Percentiles rank a stretch among this genome's conserved stretches.
Conservation (phyloP, 1,284 basidiomycete genomes). For the Cutaneotrichosporon arboriforme region DNA sequence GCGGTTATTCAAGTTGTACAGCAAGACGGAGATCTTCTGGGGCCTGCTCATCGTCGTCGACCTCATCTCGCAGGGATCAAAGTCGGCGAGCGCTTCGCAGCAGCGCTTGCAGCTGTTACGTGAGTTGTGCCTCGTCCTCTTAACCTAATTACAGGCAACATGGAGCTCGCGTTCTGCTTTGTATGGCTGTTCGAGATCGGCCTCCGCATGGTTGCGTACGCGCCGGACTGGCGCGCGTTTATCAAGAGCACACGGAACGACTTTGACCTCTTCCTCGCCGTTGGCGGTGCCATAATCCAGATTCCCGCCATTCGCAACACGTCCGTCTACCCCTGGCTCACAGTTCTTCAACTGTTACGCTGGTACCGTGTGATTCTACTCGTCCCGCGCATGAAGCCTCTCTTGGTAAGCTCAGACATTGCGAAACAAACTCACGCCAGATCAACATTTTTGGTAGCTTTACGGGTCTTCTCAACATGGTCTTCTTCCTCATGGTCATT, state of each 20-base stretch:
- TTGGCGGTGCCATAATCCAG: conserved; percentile 75
- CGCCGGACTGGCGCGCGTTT: conserved; percentile 80
- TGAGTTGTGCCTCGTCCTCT: background rate
- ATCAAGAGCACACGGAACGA: conserved; percentile 63
- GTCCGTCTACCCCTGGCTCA: conserved; percentile 79
- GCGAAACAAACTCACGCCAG: conserved; percentile 47
- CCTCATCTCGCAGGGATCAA: conserved; percentile 71
- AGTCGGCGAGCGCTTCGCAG: conserved; percentile 56
- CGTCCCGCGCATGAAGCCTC: conserved; percentile 41
- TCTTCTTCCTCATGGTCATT: conserved; percentile 81
- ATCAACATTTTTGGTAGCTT: conserved; percentile 86
- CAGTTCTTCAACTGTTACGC: conserved; percentile 76
- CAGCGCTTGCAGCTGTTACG: conserved; percentile 50
- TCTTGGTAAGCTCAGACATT: conserved; percentile 21
- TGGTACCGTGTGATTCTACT: conserved; percentile 88
- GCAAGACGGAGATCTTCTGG: conserved; percentile 61
- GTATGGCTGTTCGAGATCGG: conserved; percentile 86
- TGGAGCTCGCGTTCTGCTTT: conserved; percentile 74
- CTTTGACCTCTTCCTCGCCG: conserved; percentile 74
- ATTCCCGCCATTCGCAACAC: conserved; percentile 70
- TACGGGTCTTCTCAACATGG: conserved; percentile 88
- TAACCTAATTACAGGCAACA: conserved; percentile 49
- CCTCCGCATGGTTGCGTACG: conserved; percentile 63
- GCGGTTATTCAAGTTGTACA: conserved; percentile 29
- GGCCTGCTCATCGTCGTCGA: conserved; percentile 63